Evolutionary conservation across 345 rosid genomes (phyloP), one percentile per base, ranked within the genome.

Genomic region (Acer yangbiense): DNA sequence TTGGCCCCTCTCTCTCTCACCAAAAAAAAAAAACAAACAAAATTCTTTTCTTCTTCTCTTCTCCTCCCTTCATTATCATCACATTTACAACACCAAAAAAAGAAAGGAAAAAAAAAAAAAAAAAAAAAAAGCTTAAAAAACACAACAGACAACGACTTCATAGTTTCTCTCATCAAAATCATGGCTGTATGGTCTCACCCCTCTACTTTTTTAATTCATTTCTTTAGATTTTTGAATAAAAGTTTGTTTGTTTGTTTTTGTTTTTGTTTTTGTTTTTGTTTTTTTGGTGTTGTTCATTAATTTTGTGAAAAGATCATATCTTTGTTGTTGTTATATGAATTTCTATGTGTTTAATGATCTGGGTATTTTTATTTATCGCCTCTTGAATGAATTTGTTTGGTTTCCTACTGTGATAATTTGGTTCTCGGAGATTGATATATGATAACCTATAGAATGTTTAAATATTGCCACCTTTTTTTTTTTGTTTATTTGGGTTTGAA

Each of bases 141-240:
- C 76, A 20, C 77, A 48, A 65, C 69, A 16, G 13, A 50, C 16
- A 18, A 27, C 69, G 9, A 11, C 18, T 18, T 63, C 25, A 27
- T 60, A 44, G 12, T 44, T 39, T 46, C 12, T 74, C n/a, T 63
- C 61, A 16, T 12, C 77, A 25, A 25, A 58, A 17, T 9, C 48
- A 74, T 74, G 77, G 77, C 77, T 64, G 77, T 74, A 74, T 17
- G 77, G n/a, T 64, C 29, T 46, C 27, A 11, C n/a, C 64, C 27
- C 64, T 60, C 64, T 2, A 60, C 27, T 9, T 60, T 6, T 16
- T 60, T n/a, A 6, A 43, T 7, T 43, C 46, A 2, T 46, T 46
- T 46, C 2, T 46, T 46, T 21, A 60, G 7, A 9, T 67, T n/a
- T 18, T 39, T n/a, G 11, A 43, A 35, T 35, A 16, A 16, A 54